Base-by-base conservation (phyloP, 31 red algal species). In the Odonthalia washingtoniensis region DNA sequence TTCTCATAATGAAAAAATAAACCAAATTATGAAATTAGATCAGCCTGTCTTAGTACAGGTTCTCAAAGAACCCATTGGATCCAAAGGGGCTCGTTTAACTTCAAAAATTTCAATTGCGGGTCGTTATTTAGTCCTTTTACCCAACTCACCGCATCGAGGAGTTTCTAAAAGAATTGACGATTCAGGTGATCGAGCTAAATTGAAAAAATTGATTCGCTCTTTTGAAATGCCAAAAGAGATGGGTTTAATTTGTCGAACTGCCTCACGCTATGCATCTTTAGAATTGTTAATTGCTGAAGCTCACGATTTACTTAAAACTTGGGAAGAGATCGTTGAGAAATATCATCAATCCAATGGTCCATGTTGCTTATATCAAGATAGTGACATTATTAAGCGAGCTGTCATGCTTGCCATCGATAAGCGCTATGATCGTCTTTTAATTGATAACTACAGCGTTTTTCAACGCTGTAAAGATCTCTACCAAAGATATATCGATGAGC, bases 171-270 rank as follows among this genome's bases (percentile, higher is more conserved):
- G 65, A 26, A 40, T 36, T 34, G 30, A 28, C 35, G 35, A 40
- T 24, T 31, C 38, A 24, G 80, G 70, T 32, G 80, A 83, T 40
- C 63, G 80, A 36, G 65, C 27, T n/a, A 27, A 49, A 31, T 34
- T 83, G 27, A 83, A 83, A 72, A 27, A 83, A 41, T 33, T 72
- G 18, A 52, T 72, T 30, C 28, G 30, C 30, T 72, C 28, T 41
- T n/a, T 72, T 33, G 65, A 83, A n/a, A 49, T 28, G 27, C 80
- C 80, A 34, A 30, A 33, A 38, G 30, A 35, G 37, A 41, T 74
- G 43, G 80, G 80, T 21, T 40, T 83, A 40, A 83, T 83, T 43
- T 21, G 69, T 31, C 34, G 80, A 38, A 83, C 80, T 32, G 80
- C 63, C 65, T 36, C 30, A 40, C 63, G 65, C 26, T n/a, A 27